Percentiles rank a stretch among this genome's conserved stretches.
These are phyloP conservation scores for Suhomyces maxii DNA, from an alignment of 1,139 yeast species.

Conservation along the genomic window DNA sequence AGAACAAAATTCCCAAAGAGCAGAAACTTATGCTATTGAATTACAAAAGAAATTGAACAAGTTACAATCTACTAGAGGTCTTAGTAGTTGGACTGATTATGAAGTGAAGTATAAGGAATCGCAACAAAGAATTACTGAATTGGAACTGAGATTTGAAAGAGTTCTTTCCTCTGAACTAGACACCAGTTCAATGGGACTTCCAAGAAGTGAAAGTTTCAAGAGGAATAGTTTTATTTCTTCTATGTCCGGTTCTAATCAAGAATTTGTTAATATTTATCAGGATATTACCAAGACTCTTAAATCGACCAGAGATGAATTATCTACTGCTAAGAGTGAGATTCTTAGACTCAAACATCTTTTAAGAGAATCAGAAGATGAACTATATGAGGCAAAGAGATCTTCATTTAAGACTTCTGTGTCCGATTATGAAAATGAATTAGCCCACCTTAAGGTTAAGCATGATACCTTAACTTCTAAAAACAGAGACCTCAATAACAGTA, in stretches of 20 bases:
- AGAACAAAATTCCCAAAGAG: conserved; percentile 43
- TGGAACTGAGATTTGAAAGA: conserved; percentile 34
- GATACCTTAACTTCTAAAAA: conserved; percentile 55
- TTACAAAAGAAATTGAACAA: conserved; percentile 48
- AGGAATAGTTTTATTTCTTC: conserved; percentile 33
- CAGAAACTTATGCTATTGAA: conserved; percentile 48
- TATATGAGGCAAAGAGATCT: conserved; percentile 39
- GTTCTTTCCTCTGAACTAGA: conserved; percentile 20
- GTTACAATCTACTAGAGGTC: conserved; percentile 43
- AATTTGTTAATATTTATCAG: conserved; percentile 53
- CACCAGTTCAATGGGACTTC: conserved; percentile 10
- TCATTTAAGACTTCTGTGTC: conserved; percentile 37
- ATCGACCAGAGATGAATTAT: conserved; percentile 51
- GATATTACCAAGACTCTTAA: conserved; percentile 54
- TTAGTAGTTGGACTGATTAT: conserved; percentile 34
- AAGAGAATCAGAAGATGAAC: conserved; percentile 48
- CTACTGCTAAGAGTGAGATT: conserved; percentile 51
- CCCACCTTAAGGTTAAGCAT: conserved; percentile 48
- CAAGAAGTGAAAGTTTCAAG: conserved; percentile 39
- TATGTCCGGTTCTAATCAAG: conserved; percentile 39
- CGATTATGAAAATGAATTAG: conserved; percentile 44
- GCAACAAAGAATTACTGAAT: conserved; percentile 34
- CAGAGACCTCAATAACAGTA: conserved; percentile 50
- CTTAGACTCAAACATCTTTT: conserved; percentile 51
- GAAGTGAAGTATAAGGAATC: conserved; percentile 41